Base-by-base conservation (phyloP, 306 rosid species). In the Parietaria judaica region DNA sequence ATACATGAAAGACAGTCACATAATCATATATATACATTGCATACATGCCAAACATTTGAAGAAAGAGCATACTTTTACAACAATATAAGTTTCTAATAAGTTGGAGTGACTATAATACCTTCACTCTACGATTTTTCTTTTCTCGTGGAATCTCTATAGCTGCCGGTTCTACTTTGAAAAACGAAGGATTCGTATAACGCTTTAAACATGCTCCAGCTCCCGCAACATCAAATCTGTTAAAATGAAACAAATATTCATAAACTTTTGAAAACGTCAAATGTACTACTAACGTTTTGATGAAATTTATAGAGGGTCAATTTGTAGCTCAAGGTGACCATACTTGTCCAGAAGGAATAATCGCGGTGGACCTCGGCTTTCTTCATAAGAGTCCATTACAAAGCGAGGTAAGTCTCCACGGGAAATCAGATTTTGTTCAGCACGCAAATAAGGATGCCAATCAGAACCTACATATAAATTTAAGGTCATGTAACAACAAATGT, bases 171-270 rank as follows among this genome's bases (percentile, higher is more conserved):
- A 64, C 79, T 76, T 81, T 83, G 74, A 89, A 88, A 80, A 83
- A 79, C 43, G 99, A 94, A 7, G 99, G 99, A 74, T 94, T 95
- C 55, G 95, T 82, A 79, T 86, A 94, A 48, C 99, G 97, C 80
- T 89, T 89, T 70, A 94, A 75, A 78, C 97, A 94, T 57, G 95
- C 90, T 70, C 99, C 97, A 70, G 91, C 97, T 59, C 97, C 99
- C 47, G 95, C 97, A 70, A 86, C 87, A 72, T 94, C 97, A 74
- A 89, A 89, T 89, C 99, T 94, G 80, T 70, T 53, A 61, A 58
- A 84, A 76, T 73, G 58, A 54, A 38, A 61, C 41, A 54, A 63
- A 59, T 51, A 13, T 39, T 49, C 14, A 34, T 70, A 72, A 67
- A 36, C n/a, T 10, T 41, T 51, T 49, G 67, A 83, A 60, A 51